Percentiles rank a stretch among this genome's conserved stretches.
Conservation (phyloP, 2,329 filamentous ascomycete genomes). For the Fusarium pseudograminearum region DNA sequence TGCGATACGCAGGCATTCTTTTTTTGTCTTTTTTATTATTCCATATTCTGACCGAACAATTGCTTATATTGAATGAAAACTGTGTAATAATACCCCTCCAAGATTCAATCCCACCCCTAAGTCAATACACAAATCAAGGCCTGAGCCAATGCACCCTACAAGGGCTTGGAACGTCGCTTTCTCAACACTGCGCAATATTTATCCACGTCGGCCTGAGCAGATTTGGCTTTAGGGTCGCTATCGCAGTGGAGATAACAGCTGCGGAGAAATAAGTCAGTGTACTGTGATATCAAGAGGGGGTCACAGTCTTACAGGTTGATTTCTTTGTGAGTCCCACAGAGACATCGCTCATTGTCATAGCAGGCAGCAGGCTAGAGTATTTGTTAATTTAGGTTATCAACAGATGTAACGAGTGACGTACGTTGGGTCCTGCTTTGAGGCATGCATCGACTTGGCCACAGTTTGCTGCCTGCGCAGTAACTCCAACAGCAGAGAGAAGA, state of each 20-base stretch:
- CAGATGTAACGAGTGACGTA: accelerated
- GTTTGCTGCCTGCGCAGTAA: conserved; percentile 11
- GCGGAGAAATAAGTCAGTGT: background rate
- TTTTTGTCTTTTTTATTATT: background rate
- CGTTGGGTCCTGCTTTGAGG: conserved; percentile 22
- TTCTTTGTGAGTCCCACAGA: conserved; percentile 30
- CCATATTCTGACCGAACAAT: background rate
- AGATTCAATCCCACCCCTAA: too few species aligned
- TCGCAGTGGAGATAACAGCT: conserved; percentile 24
- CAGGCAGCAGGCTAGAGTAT: conserved; percentile 4
- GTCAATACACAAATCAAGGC: background rate
- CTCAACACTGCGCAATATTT: conserved; percentile 13
- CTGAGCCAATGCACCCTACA: background rate
- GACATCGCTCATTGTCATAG: conserved; percentile 7
- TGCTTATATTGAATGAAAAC: background rate
- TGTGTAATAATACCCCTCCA: background rate
- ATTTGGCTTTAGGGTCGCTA: background rate
- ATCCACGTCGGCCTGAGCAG: conserved; percentile 4
- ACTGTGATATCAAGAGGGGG: too few species aligned
- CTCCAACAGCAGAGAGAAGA: background rate
- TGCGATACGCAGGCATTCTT: background rate
- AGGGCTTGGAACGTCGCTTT: background rate
- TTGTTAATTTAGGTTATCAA: background rate
- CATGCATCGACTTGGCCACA: conserved; percentile 14
- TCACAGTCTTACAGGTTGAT: background rate